phyloP scores from a whole-genome alignment of 2,329 filamentous ascomycete species.

The Aspergillus terreus region DNA sequence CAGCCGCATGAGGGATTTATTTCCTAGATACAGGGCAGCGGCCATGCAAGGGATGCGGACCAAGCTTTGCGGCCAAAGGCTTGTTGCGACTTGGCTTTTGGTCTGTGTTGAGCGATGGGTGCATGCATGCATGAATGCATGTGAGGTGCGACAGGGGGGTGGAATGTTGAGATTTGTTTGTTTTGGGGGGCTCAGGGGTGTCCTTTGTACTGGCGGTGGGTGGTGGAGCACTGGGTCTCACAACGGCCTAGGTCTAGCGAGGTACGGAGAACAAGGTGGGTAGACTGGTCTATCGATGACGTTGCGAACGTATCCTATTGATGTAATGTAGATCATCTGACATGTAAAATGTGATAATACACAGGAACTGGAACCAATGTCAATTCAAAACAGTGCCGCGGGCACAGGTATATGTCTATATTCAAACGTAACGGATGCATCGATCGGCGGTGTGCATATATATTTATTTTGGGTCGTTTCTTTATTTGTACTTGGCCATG shows the following conservation, averaged over 20 bases:
- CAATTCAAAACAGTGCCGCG: not conserved
- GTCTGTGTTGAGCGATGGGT: not conserved
- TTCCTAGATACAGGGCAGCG: not conserved
- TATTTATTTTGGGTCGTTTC: not conserved
- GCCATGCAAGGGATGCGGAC: constrained; percentile 11
- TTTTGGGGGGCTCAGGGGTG: not conserved
- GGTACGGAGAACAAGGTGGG: no score
- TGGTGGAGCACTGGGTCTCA: no score
- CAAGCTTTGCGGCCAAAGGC: constrained; percentile 16
- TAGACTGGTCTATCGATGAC: no score
- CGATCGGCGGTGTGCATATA: not conserved
- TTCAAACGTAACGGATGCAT: not conserved
- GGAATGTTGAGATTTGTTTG: not conserved
- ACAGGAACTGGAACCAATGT: not conserved
- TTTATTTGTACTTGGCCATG: constrained; percentile 66
- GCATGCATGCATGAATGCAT: not conserved
- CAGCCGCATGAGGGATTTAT: constrained; percentile 5
- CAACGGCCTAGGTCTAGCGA: no score
- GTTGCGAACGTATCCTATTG: no score
- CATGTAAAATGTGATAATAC: no score
- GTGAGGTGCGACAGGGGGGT: not conserved
- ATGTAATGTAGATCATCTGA: no score
- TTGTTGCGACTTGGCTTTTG: constrained; percentile 15
- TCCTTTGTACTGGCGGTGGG: no score
- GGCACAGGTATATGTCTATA: constrained; percentile 3